Base-by-base conservation (phyloP, 2,329 filamentous ascomycete genomes). In the Paraphaeosphaeria sporulosa region DNA sequence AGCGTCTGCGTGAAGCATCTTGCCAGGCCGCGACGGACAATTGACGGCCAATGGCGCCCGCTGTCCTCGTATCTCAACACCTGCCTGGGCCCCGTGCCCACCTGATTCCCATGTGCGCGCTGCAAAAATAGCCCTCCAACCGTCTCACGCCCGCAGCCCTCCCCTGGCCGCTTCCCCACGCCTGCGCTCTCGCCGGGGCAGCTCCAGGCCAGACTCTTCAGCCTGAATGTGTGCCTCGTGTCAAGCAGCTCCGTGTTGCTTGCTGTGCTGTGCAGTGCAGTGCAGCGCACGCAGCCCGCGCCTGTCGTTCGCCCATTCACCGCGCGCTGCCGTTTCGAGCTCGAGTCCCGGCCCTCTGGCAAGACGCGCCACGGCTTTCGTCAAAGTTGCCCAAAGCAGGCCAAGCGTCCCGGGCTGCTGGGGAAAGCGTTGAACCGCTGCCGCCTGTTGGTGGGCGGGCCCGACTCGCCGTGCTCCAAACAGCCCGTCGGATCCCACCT, bases 51-150 rank as follows among this genome's bases (percentile, higher is more conserved):
- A 47, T 48, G 43, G 25, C 40, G 7, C 23, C 30, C 47, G n/a
- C 27, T 23, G 30, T 17, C 36, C 42, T 55, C 52, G 34, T 38
- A 34, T 27, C 36, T 55, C 40, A 27, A 47, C 25, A n/a, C 52
- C 38, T 15, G 34, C 34, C 56, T 54, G 15, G n/a, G 38, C 38
- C 38, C 38, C 38, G n/a, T 40, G 38, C 17, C 38, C 30, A 10
- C 13, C 25, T n/a, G 25, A 1, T 19, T 44, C 25, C 55, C 42
- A 34, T 40, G 21, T 21, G 32, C 48, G 21, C 25, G 32, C 54
- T n/a, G 60, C 64, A 63, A 68, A 70, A 68, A 66, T 67, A 68
- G 64, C 17, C 64, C 48, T 59, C 49, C 60, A 32, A 32, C 63
- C 13, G 27, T 52, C 52, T 52, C 44, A 56, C 51, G 19, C 12